Evolutionary conservation across 306 rosid species (phyloP).

Genomic region (Abrus pulchellus): DNA sequence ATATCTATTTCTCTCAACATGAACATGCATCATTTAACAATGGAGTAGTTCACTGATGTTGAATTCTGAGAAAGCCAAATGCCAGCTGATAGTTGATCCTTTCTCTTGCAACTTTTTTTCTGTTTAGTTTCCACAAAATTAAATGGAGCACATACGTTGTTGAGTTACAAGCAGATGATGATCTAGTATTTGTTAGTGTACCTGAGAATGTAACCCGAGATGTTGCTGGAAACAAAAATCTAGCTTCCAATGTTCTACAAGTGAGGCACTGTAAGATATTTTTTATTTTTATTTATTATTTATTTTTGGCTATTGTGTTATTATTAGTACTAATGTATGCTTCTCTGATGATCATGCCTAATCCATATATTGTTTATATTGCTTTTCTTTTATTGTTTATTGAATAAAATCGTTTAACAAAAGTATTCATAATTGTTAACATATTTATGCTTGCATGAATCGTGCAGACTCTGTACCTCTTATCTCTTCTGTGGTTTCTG

Average conservation of each 20-base stretch:
- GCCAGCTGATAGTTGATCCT: constrained; percentile 14
- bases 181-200: constrained; percentile 63
- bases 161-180: constrained; percentile 68
- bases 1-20: not conserved
- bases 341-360: constrained; percentile 10
- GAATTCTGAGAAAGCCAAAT: constrained; percentile 24
- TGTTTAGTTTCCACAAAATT: constrained; percentile 68
- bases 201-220: constrained; percentile 81
- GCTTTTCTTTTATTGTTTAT: constrained; percentile 10
- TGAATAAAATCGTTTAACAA: not conserved
- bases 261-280: constrained; percentile 85
- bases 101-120: constrained; percentile 42
- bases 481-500: constrained; percentile 66
- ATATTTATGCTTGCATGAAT: constrained; percentile 34
- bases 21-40: constrained; percentile 13
- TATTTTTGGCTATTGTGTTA: constrained; percentile 29
- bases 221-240: constrained; percentile 87
- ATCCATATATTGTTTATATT: not conserved
- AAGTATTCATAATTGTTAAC: not conserved
- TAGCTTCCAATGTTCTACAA: constrained; percentile 87
- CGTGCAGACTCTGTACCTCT: constrained; percentile 75
- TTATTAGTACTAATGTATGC: constrained; percentile 3
- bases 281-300: constrained; percentile 14
- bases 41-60: constrained; percentile 10
- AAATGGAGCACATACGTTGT: constrained; percentile 61